Percentiles rank a stretch among this genome's conserved stretches.
Conservation (phyloP, 2,329 filamentous ascomycete species). For the Mycosphaerella arachidis region DNA sequence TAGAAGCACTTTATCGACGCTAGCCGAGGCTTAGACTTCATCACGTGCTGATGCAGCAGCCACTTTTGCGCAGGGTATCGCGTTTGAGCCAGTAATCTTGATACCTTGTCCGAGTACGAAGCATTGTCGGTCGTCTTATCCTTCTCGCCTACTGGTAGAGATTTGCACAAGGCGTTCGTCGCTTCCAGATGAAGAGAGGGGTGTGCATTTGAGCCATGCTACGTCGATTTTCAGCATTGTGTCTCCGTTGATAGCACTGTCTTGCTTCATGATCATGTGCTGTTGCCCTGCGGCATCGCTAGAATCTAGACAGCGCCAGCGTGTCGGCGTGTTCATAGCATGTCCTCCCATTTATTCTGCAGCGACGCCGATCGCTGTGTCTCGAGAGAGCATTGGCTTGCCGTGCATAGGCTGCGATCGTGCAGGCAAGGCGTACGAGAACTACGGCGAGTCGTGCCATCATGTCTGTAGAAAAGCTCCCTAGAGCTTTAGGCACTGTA, state of each 20-base stretch:
- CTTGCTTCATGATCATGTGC: not conserved
- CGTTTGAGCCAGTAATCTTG: not conserved
- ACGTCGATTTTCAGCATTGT: not conserved
- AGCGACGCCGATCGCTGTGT: not conserved
- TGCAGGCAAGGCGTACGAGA: not conserved
- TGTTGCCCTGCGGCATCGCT: not conserved
- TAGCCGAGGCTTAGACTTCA: conserved; percentile 15
- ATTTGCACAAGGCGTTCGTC: not conserved
- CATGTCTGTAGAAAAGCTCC: not conserved
- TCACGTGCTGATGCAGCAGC: conserved; percentile 7
- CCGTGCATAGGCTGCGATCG: not conserved
- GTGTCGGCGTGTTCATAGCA: not conserved
- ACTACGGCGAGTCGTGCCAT: not conserved
- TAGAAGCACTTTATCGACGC: not conserved
- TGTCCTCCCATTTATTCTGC: not conserved
- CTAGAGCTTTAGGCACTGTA: not conserved
- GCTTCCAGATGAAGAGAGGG: not conserved
- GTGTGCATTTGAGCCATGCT: not conserved
- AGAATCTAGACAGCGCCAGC: not conserved
- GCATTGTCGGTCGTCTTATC: not conserved
- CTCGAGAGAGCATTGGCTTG: not conserved
- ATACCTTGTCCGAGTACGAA: not conserved
- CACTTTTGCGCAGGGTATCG: not conserved
- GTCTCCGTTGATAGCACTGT: not conserved
- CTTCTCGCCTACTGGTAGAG: not conserved